Base-by-base conservation (phyloP, 1,139 yeast species). In the Ogataea hybrid region DNA sequence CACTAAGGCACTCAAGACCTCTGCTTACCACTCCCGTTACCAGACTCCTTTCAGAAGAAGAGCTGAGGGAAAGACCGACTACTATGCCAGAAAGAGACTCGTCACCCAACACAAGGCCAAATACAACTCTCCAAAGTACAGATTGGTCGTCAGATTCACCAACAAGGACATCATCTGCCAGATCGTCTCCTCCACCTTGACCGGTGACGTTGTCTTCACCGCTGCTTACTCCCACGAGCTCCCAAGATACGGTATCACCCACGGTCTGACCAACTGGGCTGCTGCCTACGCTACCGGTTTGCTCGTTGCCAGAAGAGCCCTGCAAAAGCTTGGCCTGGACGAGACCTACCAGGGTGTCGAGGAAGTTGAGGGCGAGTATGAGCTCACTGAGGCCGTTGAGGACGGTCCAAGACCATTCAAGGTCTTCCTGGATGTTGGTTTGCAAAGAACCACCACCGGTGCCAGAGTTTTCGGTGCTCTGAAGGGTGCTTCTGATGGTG, bases 401-500 rank as follows among this genome's bases (percentile, higher is more conserved):
- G 98, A 89, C 60, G 97, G 82, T 62, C 98, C 98, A 78, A 87
- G 98, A 76, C 99, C 99, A 70, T 94, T 92, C 96, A 92, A 92
- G 85, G 97, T 90, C 63, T 90, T 82, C 88, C 84, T 92, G 70
- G 99, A 92, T 72, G 90, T 92, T 69, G 99, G 99, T 88, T 81
- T 94, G 73, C 95, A 90, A 77, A 92, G 99, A 84, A 89, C 99
- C 77, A 92, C 99, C 78, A 90, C 97, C 67, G 99, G 99, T 88
- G 97, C 97, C 70, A 88, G 96, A 77, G 81, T 92, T 71, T 92
- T 92, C 67, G 99, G 97, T 86, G 97, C 90, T 69, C 81, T 94
- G 71, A 92, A 92, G 85, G 99, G 99, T 86, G 98, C 98, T 69
- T 90, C 97, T 56, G 99, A 92, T 73, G 99, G 98, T 86, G 99